Evolutionary conservation across 345 rosid genomes (phyloP).

Genomic region (Pseudoturritis turrita): DNA sequence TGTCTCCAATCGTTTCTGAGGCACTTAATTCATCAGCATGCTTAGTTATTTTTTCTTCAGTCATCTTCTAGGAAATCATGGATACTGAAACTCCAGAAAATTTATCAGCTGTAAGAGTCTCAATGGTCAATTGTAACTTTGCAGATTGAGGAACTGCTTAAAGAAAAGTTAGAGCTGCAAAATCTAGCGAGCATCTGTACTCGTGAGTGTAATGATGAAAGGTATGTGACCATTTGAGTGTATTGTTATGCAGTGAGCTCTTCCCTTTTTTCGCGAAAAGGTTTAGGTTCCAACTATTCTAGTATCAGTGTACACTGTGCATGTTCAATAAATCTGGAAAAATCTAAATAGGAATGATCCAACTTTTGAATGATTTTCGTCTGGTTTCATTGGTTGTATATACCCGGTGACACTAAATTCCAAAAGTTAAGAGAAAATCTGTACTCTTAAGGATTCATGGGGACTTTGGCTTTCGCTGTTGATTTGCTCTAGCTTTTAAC

Average conservation of each 20-base stretch:
- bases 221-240: constrained; percentile 42
- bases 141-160: constrained; percentile 79
- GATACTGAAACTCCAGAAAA: background rate
- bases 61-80: background rate
- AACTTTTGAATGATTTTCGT: too few relatives aligned
- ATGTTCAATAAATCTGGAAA: too few relatives aligned
- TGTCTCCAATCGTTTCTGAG: background rate
- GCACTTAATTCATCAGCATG: background rate
- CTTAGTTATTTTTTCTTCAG: background rate
- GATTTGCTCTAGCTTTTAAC: too few relatives aligned
- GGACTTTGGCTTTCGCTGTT: too few relatives aligned
- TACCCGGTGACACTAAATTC: too few relatives aligned
- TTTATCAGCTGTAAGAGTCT: constrained; percentile 1
- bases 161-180: constrained; percentile 67
- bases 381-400: too few relatives aligned
- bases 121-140: constrained; percentile 18
- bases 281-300: too few relatives aligned
- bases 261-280: background rate
- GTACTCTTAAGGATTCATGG: too few relatives aligned
- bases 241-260: constrained; percentile 1
- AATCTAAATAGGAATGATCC: too few relatives aligned
- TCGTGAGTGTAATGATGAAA: constrained; percentile 62
- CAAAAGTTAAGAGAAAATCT: too few relatives aligned
- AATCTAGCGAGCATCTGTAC: constrained; percentile 68
- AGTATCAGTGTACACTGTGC: too few relatives aligned